Percentiles rank a stretch among this genome's conserved stretches.
Evolutionary conservation across 2,329 filamentous ascomycete species (phyloP).

Genomic region (Aspergillus quadrilineatus): DNA sequence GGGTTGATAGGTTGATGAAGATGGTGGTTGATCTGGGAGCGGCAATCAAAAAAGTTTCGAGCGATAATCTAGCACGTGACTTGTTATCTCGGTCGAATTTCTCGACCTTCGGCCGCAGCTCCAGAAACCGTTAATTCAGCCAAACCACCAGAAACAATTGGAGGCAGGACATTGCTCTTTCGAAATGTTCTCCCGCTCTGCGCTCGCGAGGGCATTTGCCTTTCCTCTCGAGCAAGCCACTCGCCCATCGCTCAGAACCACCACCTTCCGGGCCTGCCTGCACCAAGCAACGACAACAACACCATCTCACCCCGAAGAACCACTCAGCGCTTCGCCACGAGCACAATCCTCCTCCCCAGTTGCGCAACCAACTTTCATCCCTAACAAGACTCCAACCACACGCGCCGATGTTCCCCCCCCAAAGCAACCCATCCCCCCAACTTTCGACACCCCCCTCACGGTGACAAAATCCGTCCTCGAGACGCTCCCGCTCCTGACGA

Average conservation of each 20-base stretch:
- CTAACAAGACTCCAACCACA: slow-evolving; percentile 19
- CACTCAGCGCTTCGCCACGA: slow-evolving; percentile 27
- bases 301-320: slow-evolving; percentile 29
- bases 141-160: slow-evolving; percentile 3
- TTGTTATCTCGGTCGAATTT: slow-evolving; percentile 32
- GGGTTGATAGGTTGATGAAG: slow-evolving; percentile 12
- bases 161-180: slow-evolving; percentile 3
- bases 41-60: slow-evolving; percentile 23
- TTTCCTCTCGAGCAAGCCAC: slow-evolving; percentile 26
- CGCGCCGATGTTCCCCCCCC: slow-evolving; percentile 28
- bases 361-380: slow-evolving; percentile 14
- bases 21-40: slow-evolving; percentile 11
- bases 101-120: slow-evolving; percentile 20
- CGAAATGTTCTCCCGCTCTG: slow-evolving; percentile 40
- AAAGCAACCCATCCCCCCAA: slow-evolving; percentile 41
- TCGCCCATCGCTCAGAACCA: slow-evolving; percentile 26
- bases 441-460: slow-evolving; percentile 39
- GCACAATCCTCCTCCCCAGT: slow-evolving; percentile 25
- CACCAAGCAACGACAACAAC: slow-evolving; percentile 38
- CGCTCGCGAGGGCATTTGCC: slow-evolving; percentile 30
- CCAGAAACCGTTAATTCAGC: slow-evolving; percentile 5
- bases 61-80: slow-evolving; percentile 20
- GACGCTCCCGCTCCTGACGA: slow-evolving; percentile 45
- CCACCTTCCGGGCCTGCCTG: slow-evolving; percentile 40
- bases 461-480: slow-evolving; percentile 43